These are phyloP conservation scores for Alternaria burnsii DNA, from an alignment of 2,329 filamentous ascomycete species.

Conservation along the genomic window DNA sequence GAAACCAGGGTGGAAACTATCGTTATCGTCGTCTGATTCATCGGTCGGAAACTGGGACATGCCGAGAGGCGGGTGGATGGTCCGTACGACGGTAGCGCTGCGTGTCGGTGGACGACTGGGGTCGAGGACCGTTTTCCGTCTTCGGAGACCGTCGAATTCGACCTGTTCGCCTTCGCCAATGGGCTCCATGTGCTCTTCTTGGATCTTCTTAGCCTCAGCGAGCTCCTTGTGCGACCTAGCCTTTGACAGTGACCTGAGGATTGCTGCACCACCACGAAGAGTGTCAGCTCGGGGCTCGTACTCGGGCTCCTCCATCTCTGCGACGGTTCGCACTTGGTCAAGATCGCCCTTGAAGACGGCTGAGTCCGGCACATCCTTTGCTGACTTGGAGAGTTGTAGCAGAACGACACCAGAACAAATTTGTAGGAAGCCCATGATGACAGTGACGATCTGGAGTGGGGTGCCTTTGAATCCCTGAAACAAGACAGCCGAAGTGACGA, in stretches of 20 bases:
- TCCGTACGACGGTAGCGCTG: conserved; percentile 54
- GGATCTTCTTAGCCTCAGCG: conserved; percentile 79
- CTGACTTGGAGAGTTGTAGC: conserved; percentile 95
- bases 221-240: conserved; percentile 80
- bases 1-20: conserved; percentile 59
- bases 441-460: conserved; percentile 79
- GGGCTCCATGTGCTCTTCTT: conserved; percentile 81
- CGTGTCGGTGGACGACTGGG: conserved; percentile 48
- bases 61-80: conserved; percentile 78
- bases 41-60: conserved; percentile 84
- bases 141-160: conserved; percentile 91
- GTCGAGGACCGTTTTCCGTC: conserved; percentile 69
- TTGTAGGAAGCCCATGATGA: conserved; percentile 90
- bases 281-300: conserved; percentile 95
- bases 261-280: conserved; percentile 87
- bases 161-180: conserved; percentile 81
- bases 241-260: conserved; percentile 82
- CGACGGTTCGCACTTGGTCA: conserved; percentile 93
- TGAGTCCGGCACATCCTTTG: conserved; percentile 94
- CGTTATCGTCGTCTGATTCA: conserved; percentile 55
- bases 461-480: conserved; percentile 95
- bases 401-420: conserved; percentile 94
- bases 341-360: conserved; percentile 92
- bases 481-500: conserved; percentile 89
- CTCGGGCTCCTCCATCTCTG: conserved; percentile 94